Percentiles rank a stretch among this genome's conserved stretches.
Conservation (phyloP, 2,329 filamentous ascomycete genomes). For the Fusarium pseudonygamai region DNA sequence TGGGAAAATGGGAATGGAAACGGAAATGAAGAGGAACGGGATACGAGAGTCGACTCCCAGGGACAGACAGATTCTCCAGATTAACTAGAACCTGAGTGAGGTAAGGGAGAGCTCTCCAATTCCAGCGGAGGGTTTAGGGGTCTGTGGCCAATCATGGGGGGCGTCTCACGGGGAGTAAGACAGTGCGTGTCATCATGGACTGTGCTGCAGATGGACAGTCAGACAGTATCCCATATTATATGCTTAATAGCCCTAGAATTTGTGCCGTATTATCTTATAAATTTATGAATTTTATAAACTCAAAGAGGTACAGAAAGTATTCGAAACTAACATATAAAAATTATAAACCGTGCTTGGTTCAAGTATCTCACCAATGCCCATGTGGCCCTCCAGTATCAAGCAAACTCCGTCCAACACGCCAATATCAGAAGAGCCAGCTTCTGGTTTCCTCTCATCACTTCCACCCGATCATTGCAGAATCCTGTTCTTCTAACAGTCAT, state of each 20-base stretch:
- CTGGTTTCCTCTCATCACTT: not conserved
- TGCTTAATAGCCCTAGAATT: not conserved
- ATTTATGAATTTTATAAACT: not conserved
- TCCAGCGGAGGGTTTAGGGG: conserved; percentile 18
- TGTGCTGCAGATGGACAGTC: not conserved
- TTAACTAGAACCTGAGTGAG: conserved; percentile 15
- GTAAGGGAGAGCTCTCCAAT: conserved; percentile 34
- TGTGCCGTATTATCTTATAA: not conserved
- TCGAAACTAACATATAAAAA: not conserved
- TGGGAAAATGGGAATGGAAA: conserved; percentile 7
- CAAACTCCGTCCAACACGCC: not conserved
- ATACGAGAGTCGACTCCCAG: conserved; percentile 22
- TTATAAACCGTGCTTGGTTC: not conserved
- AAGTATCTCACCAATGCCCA: not conserved
- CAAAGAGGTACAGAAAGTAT: not conserved
- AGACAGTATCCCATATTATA: too few relatives aligned
- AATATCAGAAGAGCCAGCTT: conserved; percentile 17
- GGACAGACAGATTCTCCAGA: conserved; percentile 18
- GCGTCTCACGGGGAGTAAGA: not conserved
- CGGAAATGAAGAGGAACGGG: conserved; percentile 11
- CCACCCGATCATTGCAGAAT: not conserved
- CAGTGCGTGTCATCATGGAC: conserved; percentile 12
- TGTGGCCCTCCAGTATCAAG: not conserved
- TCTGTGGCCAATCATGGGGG: conserved; percentile 14
- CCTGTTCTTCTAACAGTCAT: not conserved